Percentiles rank a stretch among this genome's conserved stretches.
Conservation (phyloP, 2,329 filamentous ascomycete species). For the Clonostachys chloroleuca region DNA sequence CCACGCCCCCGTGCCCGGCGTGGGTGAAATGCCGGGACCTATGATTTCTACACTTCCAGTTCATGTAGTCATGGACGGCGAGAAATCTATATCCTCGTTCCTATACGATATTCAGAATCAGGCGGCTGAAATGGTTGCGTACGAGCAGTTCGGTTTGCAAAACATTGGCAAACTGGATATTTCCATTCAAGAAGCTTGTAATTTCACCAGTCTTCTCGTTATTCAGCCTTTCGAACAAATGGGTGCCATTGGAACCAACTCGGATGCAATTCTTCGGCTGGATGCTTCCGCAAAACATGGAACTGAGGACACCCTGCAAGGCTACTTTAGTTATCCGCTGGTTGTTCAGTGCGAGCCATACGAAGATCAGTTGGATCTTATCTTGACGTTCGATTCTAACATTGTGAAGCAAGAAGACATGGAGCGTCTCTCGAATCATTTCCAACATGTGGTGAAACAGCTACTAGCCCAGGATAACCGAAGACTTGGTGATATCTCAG, state of each 20-base stretch:
- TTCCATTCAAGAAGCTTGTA: conserved; percentile 4
- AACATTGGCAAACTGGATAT: conserved; percentile 7
- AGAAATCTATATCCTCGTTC: conserved; percentile 5
- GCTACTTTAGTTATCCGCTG: conserved; percentile 2
- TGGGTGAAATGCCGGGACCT: conserved; percentile 6
- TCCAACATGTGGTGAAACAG: conserved; percentile 8
- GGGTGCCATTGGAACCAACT: not conserved
- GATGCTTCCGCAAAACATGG: not conserved
- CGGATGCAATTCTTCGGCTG: not conserved
- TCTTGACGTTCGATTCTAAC: conserved; percentile 1
- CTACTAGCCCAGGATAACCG: conserved; percentile 4
- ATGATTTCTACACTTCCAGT: conserved; percentile 8
- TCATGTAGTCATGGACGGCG: conserved; percentile 1
- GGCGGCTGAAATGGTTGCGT: conserved; percentile 4
- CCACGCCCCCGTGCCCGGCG: conserved; percentile 5
- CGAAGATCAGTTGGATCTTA: conserved; percentile 1
- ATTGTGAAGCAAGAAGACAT: not conserved
- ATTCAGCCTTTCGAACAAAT: conserved; percentile 4
- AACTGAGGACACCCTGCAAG: not conserved
- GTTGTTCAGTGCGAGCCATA: not conserved
- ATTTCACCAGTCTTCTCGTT: conserved; percentile 9
- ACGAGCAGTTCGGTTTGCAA: conserved; percentile 11
- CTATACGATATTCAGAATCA: conserved; percentile 4
- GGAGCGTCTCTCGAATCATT: conserved; percentile 3
- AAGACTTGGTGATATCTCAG: not conserved